A percentile compares a stretch with the other conserved stretches of the same genome.
Evolutionary conservation across 768 basidiomycete genomes (phyloP).

Genomic region (Panellus pusillus): DNA sequence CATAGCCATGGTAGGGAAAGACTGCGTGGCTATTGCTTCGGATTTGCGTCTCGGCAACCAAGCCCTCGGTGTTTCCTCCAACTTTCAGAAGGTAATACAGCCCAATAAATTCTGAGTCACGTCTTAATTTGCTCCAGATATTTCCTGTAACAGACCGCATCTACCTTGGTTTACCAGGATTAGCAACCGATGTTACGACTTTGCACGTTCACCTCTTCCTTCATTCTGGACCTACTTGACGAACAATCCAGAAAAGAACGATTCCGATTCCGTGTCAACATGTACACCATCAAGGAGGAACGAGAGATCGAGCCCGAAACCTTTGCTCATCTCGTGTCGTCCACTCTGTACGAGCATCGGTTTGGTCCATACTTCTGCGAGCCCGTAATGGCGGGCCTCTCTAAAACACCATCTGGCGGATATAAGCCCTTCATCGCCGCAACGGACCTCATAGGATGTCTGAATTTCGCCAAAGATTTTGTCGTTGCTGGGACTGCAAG

Average conservation of each 20-base stretch:
- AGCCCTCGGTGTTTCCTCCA: conserved; percentile 79
- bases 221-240: conserved; percentile 5
- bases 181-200: conserved; percentile 92
- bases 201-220: conserved; percentile 51
- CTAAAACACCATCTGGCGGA: conserved; percentile 66
- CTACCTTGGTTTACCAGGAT: conserved; percentile 87
- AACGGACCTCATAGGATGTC: conserved; percentile 90
- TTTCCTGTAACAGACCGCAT: conserved; percentile 93
- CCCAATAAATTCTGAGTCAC: not conserved
- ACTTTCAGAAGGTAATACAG: conserved; percentile 85
- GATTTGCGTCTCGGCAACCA: conserved; percentile 91
- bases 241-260: conserved; percentile 67
- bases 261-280: conserved; percentile 93
- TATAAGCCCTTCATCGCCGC: conserved; percentile 92
- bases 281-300: conserved; percentile 99
- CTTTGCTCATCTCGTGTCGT: conserved; percentile 93
- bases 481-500: conserved; percentile 94
- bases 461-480: conserved; percentile 95
- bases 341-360: conserved; percentile 92
- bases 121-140: conserved; percentile 52
- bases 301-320: conserved; percentile 95
- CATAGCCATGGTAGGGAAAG: conserved; percentile 98
- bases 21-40: conserved; percentile 97
- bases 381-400: conserved; percentile 92
- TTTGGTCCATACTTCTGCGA: conserved; percentile 97